Base-by-base conservation (phyloP, 441 rosid genomes). In the Mallotus repandus region DNA sequence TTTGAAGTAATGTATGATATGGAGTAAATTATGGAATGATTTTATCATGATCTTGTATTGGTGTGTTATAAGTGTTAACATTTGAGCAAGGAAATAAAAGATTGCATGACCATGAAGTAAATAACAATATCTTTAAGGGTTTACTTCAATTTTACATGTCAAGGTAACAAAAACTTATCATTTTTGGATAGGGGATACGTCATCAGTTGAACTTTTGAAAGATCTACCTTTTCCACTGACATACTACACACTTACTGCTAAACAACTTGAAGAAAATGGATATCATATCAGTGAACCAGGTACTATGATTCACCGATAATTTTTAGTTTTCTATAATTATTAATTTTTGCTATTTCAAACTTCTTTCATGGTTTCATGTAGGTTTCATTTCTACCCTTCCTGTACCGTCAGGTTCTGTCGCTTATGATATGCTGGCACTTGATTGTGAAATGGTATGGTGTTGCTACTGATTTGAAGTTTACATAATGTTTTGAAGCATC, bases 401-500 rank as follows among this genome's bases (percentile, higher is more conserved):
- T 79, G 86, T 89, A 68, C 89, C 98, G 64, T 76, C 84, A 54
- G 94, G 84, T 76, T 85, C 87, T 78, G 63, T 78, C 74, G 79
- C 81, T 41, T 76, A 80, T 74, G 89, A 88, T 73, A 80, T 90
- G 64, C 76, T 96, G 84, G 97, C 97, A 73, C 95, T 96, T 80
- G 99, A 96, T 68, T 96, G 98, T 66, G 99, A 93, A 86, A 96
- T 96, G 99, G 99, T 96, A 87, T 80, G 77, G 72, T 76, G 59
- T 38, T 52, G 64, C 61, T 77, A 56, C 38, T 63, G 19, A 60
- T 46, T 29, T 29, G 32, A 29, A 29, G 32, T 29, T 29, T 29
- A 29, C 32, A 49, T 54, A 56, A 49, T 45, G 49, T 56, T 63
- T 63, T 70, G 49, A 63, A 35, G 45, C 46, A 22, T 7, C 32